Base-by-base conservation (phyloP, 116 monocot genomes). In the Zostera marina region DNA sequence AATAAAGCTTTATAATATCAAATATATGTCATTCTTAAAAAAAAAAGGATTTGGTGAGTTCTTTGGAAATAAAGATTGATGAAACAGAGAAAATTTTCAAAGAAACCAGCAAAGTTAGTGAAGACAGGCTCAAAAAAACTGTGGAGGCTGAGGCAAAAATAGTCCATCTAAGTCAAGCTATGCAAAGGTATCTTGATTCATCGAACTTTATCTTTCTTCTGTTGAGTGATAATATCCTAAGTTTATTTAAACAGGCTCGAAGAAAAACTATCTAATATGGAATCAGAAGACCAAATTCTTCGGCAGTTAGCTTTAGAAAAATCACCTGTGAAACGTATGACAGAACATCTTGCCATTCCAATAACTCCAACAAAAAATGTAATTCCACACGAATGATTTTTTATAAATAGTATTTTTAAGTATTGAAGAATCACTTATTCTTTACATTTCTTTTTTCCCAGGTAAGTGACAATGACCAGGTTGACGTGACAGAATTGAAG, bases 251-350 rank as follows among this genome's bases (percentile, higher is more conserved):
- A 47, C 72, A 99, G 99, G 41, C 78, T 99, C 64, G 72, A 74
- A 72, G 83, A 83, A 44, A 91, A 86, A 43, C 65, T 91, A 24
- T 78, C 77, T 46, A 82, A 76, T 52, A 74, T 99, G 81, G 87
- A 91, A 70, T 79, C 87, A 56, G 99, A 90, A 68, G 78, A 84
- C 64, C 81, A 99, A 66, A 73, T 87, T 66, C 73, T 91, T 21
- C 85, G 87, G 7, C 99, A 96, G 54, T 85, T 84, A 65, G 67
- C 84, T 55, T 74, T 91, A 60, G 67, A 79, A 44, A 24, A 77
- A 48, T 71, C 86, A 43, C 69, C 91, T 66, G 74, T 81, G 39
- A 99, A 99, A 60, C 73, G 67, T 53, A 83, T 89, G 76, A 76
- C 90, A 57, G 86, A 89, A 66, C 82, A 89, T 77, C 70, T 89